phyloP scores from a whole-genome alignment of 2,329 filamentous ascomycete species.

The Beauveria brongniartii region DNA sequence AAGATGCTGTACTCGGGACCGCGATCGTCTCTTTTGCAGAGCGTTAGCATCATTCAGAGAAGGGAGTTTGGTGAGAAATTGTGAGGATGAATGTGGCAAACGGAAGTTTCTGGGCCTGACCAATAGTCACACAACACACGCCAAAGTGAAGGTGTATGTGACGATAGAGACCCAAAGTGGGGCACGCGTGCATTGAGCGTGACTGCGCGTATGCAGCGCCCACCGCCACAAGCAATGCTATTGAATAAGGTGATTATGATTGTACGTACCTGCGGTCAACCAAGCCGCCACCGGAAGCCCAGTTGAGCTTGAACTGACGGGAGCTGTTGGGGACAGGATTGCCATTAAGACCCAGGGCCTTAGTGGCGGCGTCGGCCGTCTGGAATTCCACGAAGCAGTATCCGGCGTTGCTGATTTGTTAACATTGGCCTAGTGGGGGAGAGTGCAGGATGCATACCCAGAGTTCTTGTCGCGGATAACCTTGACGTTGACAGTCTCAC shows the following conservation, averaged over 20 bases:
- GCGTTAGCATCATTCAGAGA: slow-evolving; percentile 1
- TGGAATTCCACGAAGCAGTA: slow-evolving; percentile 98
- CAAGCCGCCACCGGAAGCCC: slow-evolving; percentile 92
- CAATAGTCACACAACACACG: neutral
- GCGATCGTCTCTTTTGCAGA: slow-evolving; percentile 69
- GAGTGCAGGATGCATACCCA: slow-evolving; percentile 49
- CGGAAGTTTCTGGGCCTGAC: neutral
- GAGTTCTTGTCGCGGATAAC: slow-evolving; percentile 99
- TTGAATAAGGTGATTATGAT: neutral
- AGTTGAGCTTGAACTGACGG: slow-evolving; percentile 97
- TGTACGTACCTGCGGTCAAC: slow-evolving; percentile 74
- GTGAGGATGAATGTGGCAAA: slow-evolving; percentile 4
- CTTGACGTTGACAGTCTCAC: slow-evolving; percentile 95
- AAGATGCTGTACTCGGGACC: slow-evolving; percentile 97
- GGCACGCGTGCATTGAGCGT: neutral
- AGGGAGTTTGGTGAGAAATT: neutral
- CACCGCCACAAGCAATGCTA: neutral
- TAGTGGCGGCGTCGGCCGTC: slow-evolving; percentile 74
- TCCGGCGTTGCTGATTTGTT: slow-evolving; percentile 68
- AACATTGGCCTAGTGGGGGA: neutral
- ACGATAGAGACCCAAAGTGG: slow-evolving; percentile 5
- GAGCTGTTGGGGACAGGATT: slow-evolving; percentile 86
- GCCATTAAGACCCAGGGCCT: slow-evolving; percentile 86
- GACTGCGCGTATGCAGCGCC: neutral
- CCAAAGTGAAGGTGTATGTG: slow-evolving; percentile 3